phyloP scores from a whole-genome alignment of 2,329 filamentous ascomycete genomes.

The Trichoderma arundinaceum region DNA sequence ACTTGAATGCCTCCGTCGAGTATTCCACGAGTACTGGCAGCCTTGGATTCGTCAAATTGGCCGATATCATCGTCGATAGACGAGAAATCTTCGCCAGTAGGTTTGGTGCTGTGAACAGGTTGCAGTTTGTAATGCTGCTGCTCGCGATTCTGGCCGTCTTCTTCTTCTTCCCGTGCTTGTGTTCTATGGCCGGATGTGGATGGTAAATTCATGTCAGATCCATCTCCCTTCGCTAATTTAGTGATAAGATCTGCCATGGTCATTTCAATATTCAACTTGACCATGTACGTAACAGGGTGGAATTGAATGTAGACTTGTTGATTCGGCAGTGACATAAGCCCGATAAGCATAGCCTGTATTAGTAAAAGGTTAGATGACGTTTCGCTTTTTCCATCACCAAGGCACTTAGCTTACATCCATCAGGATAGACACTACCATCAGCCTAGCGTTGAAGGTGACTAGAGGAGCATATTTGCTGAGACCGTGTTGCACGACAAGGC shows the following conservation, averaged over 20 bases:
- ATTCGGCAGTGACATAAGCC: slow-evolving; percentile 33
- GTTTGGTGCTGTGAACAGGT: background rate
- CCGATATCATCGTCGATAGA: slow-evolving; percentile 23
- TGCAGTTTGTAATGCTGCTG: slow-evolving; percentile 19
- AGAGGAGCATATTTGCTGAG: slow-evolving; percentile 58
- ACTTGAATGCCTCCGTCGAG: slow-evolving; percentile 13
- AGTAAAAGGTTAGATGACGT: background rate
- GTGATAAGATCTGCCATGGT: slow-evolving; percentile 58
- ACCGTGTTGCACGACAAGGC: slow-evolving; percentile 51
- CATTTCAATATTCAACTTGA: slow-evolving; percentile 61
- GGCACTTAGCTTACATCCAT: slow-evolving; percentile 49
- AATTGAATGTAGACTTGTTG: slow-evolving; percentile 54
- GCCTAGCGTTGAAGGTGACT: slow-evolving; percentile 55
- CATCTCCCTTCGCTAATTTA: slow-evolving; percentile 41
- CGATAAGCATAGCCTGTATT: slow-evolving; percentile 19
- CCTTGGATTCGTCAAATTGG: slow-evolving; percentile 4
- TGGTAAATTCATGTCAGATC: slow-evolving; percentile 4
- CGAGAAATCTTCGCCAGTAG: slow-evolving; percentile 5
- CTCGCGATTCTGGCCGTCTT: background rate
- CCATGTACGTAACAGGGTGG: slow-evolving; percentile 57
- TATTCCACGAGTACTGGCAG: slow-evolving; percentile 16
- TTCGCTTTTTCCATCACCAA: too few relatives aligned
- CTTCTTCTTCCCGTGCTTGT: slow-evolving; percentile 1
- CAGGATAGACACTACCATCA: slow-evolving; percentile 55
- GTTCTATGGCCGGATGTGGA: slow-evolving; percentile 14